phyloP scores from a whole-genome alignment of 2,329 filamentous ascomycete species.

The Lasiodiplodia hormozganensis region DNA sequence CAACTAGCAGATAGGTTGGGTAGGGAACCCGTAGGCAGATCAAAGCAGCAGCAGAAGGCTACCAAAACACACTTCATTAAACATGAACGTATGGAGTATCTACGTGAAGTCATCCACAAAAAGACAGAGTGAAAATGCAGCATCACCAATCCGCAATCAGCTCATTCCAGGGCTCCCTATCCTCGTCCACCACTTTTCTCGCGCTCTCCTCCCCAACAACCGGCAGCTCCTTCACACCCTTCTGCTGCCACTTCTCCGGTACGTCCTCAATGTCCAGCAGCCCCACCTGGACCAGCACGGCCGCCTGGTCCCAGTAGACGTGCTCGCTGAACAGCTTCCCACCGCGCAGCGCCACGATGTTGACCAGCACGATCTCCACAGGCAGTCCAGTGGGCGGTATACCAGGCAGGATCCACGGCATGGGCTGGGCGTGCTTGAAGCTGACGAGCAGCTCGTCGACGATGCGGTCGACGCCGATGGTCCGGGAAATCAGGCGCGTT shows the following conservation, averaged over 20 bases:
- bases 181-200: slow-evolving; percentile 54
- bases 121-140: not conserved
- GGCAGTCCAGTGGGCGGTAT: slow-evolving; percentile 63
- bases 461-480: slow-evolving; percentile 64
- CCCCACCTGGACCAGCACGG: slow-evolving; percentile 65
- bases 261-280: slow-evolving; percentile 61
- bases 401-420: slow-evolving; percentile 67
- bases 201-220: slow-evolving; percentile 55
- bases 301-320: slow-evolving; percentile 69
- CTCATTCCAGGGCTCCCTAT: slow-evolving; percentile 52
- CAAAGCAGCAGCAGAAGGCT: not conserved
- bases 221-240: slow-evolving; percentile 55
- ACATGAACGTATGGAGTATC: not conserved
- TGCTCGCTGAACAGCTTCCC: slow-evolving; percentile 64
- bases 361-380: slow-evolving; percentile 64
- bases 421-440: slow-evolving; percentile 63
- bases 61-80: not conserved
- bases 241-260: slow-evolving; percentile 53
- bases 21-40: not conserved
- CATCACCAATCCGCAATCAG: slow-evolving; percentile 54
- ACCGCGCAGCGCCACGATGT: slow-evolving; percentile 61
- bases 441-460: slow-evolving; percentile 66
- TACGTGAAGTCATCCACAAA: not conserved
- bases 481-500: slow-evolving; percentile 61
- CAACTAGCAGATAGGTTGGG: not conserved